These are phyloP conservation scores for Ogataea ganodermae DNA, from an alignment of 805 yeast genomes.

Conservation along the genomic window DNA sequence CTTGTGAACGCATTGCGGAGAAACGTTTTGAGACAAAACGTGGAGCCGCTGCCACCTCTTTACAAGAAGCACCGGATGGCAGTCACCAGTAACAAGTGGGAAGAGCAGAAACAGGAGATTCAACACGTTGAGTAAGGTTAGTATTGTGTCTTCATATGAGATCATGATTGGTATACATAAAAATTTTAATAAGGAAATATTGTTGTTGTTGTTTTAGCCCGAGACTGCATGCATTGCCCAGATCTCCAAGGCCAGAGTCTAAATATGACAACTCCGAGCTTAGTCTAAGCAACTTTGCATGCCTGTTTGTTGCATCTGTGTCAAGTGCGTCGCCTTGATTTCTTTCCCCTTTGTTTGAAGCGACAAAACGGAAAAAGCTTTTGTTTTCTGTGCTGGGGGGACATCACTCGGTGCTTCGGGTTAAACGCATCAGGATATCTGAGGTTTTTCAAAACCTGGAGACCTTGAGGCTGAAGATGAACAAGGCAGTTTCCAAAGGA, in stretches of 20 bases:
- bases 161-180: background rate
- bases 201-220: no score
- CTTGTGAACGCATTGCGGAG: conserved; percentile 47
- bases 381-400: background rate
- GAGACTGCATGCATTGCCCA: background rate
- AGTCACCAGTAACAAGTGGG: conserved; percentile 61
- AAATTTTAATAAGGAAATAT: no score
- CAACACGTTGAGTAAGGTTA: conserved; percentile 47
- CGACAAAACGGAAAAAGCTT: no score
- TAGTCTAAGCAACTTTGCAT: background rate
- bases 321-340: no score
- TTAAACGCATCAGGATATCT: background rate
- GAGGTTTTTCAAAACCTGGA: background rate
- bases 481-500: no score
- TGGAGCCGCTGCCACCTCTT: conserved; percentile 55
- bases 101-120: conserved; percentile 53
- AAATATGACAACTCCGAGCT: background rate
- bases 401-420: background rate
- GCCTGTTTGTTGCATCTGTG: background rate
- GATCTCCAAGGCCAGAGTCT: background rate
- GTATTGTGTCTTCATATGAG: no score
- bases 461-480: background rate
- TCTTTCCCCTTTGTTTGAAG: background rate
- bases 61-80: conserved; percentile 61
- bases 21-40: conserved; percentile 47